These are phyloP conservation scores for Sporothrix sp. DNA, from an alignment of 2,329 filamentous ascomycete genomes.

Conservation along the genomic window DNA sequence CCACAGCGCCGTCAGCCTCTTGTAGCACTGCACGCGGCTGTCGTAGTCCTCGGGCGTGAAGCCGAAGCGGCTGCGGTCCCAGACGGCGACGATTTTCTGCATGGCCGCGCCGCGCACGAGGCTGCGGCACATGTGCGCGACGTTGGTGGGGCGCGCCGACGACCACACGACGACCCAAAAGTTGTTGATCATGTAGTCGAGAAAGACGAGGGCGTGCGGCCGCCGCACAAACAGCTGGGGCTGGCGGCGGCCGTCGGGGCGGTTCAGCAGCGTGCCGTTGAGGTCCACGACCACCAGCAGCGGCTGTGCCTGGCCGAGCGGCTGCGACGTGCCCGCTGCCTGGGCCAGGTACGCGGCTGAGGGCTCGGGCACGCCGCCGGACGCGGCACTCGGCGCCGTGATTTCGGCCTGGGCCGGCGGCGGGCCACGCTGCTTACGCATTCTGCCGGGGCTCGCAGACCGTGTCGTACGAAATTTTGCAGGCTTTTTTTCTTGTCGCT, in stretches of 20 bases:
- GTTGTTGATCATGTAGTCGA: constrained; percentile 61
- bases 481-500: too few species aligned
- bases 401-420: not conserved
- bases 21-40: constrained; percentile 75
- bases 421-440: too few species aligned
- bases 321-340: constrained; percentile 26
- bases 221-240: constrained; percentile 53
- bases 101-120: constrained; percentile 39
- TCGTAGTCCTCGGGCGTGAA: constrained; percentile 56
- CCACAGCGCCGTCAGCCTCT: constrained; percentile 71
- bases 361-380: constrained; percentile 51
- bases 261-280: constrained; percentile 79
- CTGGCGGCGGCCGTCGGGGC: constrained; percentile 41
- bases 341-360: constrained; percentile 50
- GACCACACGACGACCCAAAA: constrained; percentile 88
- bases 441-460: too few species aligned
- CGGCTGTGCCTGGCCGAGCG: constrained; percentile 42
- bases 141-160: constrained; percentile 66
- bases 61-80: constrained; percentile 69
- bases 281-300: constrained; percentile 83
- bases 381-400: not conserved
- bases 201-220: constrained; percentile 57
- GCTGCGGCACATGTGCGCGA: constrained; percentile 53
- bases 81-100: constrained; percentile 53
- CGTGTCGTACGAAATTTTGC: too few species aligned